Evolutionary conservation across 2,329 filamentous ascomycete genomes (phyloP).

Genomic region (Talaromyces albobiverticillius): DNA sequence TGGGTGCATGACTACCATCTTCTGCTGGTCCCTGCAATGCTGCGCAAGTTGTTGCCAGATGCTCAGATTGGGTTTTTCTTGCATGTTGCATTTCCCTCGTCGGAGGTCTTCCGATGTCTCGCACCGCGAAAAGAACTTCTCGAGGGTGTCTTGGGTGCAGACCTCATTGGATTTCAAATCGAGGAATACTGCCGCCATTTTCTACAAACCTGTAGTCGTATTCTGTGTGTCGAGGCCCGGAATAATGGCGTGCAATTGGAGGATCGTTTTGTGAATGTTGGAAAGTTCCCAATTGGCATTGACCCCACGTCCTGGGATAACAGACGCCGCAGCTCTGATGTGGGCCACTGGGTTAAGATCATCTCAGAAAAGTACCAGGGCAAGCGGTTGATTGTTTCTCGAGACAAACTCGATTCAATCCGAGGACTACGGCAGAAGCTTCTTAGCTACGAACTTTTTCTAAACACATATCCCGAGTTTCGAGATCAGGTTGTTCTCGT

Average conservation of each 20-base stretch:
- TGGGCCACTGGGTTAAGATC: slow-evolving; percentile 73
- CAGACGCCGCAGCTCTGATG: slow-evolving; percentile 69
- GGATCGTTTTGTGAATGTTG: slow-evolving; percentile 87
- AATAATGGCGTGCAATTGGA: slow-evolving; percentile 86
- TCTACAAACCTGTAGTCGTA: slow-evolving; percentile 87
- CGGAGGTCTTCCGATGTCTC: slow-evolving; percentile 90
- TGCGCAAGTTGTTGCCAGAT: slow-evolving; percentile 80
- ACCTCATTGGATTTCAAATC: slow-evolving; percentile 90
- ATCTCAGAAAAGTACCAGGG: slow-evolving; percentile 81
- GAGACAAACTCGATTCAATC: slow-evolving; percentile 91
- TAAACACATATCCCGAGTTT: slow-evolving; percentile 92
- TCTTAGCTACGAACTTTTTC: slow-evolving; percentile 85
- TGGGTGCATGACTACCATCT: slow-evolving; percentile 98
- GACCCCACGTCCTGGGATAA: slow-evolving; percentile 73
- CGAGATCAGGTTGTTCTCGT: slow-evolving; percentile 83
- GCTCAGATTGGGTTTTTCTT: slow-evolving; percentile 96
- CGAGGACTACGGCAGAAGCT: slow-evolving; percentile 92
- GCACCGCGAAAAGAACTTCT: slow-evolving; percentile 82
- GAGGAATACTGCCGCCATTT: slow-evolving; percentile 93
- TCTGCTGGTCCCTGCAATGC: slow-evolving; percentile 81
- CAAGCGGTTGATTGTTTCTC: slow-evolving; percentile 86
- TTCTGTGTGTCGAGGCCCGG: slow-evolving; percentile 86
- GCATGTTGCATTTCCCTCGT: slow-evolving; percentile 92
- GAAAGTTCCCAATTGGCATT: slow-evolving; percentile 83
- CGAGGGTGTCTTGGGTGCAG: slow-evolving; percentile 88